Evolutionary conservation across 1,139 yeast species (phyloP), one percentile per base, ranked within the genome.

Genomic region (Nematodospora anomalae): DNA sequence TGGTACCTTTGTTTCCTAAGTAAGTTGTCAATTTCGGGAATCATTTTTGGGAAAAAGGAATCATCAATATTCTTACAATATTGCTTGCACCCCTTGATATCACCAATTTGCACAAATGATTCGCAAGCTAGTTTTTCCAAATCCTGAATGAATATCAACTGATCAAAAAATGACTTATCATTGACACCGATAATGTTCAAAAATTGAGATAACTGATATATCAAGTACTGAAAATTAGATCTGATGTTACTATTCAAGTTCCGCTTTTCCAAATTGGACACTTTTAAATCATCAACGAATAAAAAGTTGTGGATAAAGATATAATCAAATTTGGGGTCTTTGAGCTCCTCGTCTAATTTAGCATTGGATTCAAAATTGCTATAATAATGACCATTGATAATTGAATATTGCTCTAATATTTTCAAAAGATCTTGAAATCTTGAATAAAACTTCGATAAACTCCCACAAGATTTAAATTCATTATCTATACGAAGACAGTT

Each of bases 401-500:
- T 60, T 21, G 76, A 65, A 44, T 76, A 73, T 24, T 63, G 60
- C 46, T 74, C 79, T 38, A 78, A 59, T 3, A 68, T 50, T 26
- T 52, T 53, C 9, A 71, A 52, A 25, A 72, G 50, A 10, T 51
- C 52, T 28, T 57, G 61, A 43, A 61, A 60, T 38, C 59, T 60
- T 22, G 66, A 55, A 37, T 55, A 62, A 31, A 73, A 62, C 46
- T 79, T 76, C 6, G 83, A 71, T 22, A 66, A 50, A 16, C 53
- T 57, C 21, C 79, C 77, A 57, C 94, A 84, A 4, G 52, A 55
- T 30, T 64, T 62, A 45, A 67, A 71, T 39, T 84, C 95, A 50
- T 85, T 83, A 55, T 87, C 86, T 32, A 74, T 74, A 45, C 83
- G 76, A 36, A 86, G 63, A 53, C 95, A 86, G 44, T 70, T 70